Percentiles rank a stretch among this genome's conserved stretches.
phyloP scores from a whole-genome alignment of 2,329 filamentous ascomycete genomes.

The Endoconidiophora polonica region DNA sequence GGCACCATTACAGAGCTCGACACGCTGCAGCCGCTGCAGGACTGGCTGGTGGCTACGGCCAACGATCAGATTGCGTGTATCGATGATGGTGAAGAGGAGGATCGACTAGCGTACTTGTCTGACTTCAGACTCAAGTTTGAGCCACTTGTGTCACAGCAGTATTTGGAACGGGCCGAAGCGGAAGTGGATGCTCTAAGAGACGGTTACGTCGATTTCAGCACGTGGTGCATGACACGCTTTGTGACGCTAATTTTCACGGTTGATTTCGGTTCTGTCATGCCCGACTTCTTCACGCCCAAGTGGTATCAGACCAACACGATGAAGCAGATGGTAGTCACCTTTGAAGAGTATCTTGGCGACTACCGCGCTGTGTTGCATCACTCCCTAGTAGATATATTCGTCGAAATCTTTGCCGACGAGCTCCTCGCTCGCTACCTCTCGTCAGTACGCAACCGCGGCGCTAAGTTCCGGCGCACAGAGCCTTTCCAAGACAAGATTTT shows the following conservation, averaged over 20 bases:
- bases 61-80: slow-evolving; percentile 99
- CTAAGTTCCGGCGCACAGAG: slow-evolving; percentile 72
- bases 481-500: slow-evolving; percentile 87
- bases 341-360: slow-evolving; percentile 86
- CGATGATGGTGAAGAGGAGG: slow-evolving; percentile 68
- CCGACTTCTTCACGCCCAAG: slow-evolving; percentile 74
- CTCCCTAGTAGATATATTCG: slow-evolving; percentile 75
- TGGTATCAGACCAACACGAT: slow-evolving; percentile 84
- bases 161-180: slow-evolving; percentile 54
- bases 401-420: slow-evolving; percentile 86
- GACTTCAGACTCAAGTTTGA: slow-evolving; percentile 75
- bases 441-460: slow-evolving; percentile 73
- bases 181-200: slow-evolving; percentile 67
- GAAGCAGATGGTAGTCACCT: slow-evolving; percentile 85
- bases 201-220: slow-evolving; percentile 87
- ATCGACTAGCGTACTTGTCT: slow-evolving; percentile 64
- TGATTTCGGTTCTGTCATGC: slow-evolving; percentile 70
- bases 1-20: slow-evolving; percentile 36
- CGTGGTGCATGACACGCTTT: slow-evolving; percentile 80
- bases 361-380: slow-evolving; percentile 74
- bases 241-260: slow-evolving; percentile 74
- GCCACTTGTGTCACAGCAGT: slow-evolving; percentile 61
- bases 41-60: slow-evolving; percentile 92
- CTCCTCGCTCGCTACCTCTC: slow-evolving; percentile 73
- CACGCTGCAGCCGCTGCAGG: slow-evolving; percentile 65